Percentiles rank a stretch among this genome's conserved stretches.
Evolutionary conservation across 116 monocot genomes (phyloP).

Genomic region (Posidonia oceanica): DNA sequence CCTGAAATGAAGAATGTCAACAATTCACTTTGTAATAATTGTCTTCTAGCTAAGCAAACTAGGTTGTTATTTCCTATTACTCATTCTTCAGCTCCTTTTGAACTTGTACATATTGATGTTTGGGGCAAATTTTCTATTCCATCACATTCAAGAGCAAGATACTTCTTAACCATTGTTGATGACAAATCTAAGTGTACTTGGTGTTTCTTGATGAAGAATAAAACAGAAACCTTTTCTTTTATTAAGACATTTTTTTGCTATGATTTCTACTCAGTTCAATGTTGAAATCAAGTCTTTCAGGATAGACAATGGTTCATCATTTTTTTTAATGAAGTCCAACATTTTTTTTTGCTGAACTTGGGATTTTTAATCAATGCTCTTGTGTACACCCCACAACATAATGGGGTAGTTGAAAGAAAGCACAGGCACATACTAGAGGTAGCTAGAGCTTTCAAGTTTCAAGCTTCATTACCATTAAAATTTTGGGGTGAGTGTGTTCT

Average conservation of each 20-base stretch:
- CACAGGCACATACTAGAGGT: not conserved
- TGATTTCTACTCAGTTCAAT: not conserved
- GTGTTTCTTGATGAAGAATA: not conserved
- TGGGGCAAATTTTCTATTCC: not conserved
- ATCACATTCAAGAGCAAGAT: not conserved
- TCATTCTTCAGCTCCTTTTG: not conserved
- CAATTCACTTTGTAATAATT: not conserved
- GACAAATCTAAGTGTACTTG: not conserved
- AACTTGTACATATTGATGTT: too few relatives aligned
- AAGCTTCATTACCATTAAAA: not conserved
- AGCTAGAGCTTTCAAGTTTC: not conserved
- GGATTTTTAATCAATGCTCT: not conserved
- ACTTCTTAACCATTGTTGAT: not conserved
- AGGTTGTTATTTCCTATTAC: too few relatives aligned
- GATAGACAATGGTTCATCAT: not conserved
- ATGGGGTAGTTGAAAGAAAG: constrained; percentile 1
- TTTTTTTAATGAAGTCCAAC: not conserved
- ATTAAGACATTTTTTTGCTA: not conserved
- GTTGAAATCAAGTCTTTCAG: not conserved
- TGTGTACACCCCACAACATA: not conserved
- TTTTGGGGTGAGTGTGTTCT: not conserved
- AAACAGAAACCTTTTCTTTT: not conserved
- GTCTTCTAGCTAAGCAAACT: not conserved
- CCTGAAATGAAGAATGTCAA: too few relatives aligned
- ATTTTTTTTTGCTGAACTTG: not conserved